A percentile compares a stretch with the other conserved stretches of the same genome.
Conservation (phyloP, 1,284 basidiomycete species). For the Irpex lacteus region DNA sequence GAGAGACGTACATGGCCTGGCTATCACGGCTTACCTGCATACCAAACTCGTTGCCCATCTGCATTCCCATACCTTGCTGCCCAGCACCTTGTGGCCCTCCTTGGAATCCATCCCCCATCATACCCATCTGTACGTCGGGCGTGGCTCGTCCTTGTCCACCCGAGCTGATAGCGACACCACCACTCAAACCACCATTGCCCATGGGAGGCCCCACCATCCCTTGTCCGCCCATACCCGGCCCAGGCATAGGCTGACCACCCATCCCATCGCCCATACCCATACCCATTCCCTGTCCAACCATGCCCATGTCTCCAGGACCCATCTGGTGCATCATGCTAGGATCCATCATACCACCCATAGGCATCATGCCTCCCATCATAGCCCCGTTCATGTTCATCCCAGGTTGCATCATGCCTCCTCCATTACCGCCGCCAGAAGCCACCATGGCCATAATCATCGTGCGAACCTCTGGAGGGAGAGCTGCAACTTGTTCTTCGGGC, state of each 20-base stretch:
- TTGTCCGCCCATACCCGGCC: slow-evolving; percentile 13
- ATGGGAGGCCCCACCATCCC: slow-evolving; percentile 12
- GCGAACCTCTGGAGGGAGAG: slow-evolving; percentile 73
- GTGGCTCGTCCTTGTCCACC: slow-evolving; percentile 10
- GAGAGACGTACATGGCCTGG: not conserved
- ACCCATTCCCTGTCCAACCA: slow-evolving; percentile 33
- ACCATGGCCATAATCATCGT: slow-evolving; percentile 84
- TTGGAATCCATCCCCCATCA: slow-evolving; percentile 19
- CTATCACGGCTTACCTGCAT: slow-evolving; percentile 47
- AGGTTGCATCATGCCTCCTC: slow-evolving; percentile 55
- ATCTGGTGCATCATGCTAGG: slow-evolving; percentile 44
- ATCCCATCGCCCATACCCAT: slow-evolving; percentile 16
- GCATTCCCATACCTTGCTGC: slow-evolving; percentile 47
- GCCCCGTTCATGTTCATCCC: slow-evolving; percentile 35
- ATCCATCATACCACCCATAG: slow-evolving; percentile 37
- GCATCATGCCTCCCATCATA: slow-evolving; percentile 46
- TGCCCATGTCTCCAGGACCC: slow-evolving; percentile 42
- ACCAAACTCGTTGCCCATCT: slow-evolving; percentile 41
- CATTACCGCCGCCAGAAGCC: slow-evolving; percentile 51
- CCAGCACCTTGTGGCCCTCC: slow-evolving; percentile 27
- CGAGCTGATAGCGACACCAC: slow-evolving; percentile 17
- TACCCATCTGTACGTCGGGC: slow-evolving; percentile 12
- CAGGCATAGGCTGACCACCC: slow-evolving; percentile 12
- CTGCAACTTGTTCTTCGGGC: slow-evolving; percentile 74
- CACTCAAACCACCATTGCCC: slow-evolving; percentile 17